phyloP scores from a whole-genome alignment of 2,329 filamentous ascomycete species.

The Penicillium sp. region DNA sequence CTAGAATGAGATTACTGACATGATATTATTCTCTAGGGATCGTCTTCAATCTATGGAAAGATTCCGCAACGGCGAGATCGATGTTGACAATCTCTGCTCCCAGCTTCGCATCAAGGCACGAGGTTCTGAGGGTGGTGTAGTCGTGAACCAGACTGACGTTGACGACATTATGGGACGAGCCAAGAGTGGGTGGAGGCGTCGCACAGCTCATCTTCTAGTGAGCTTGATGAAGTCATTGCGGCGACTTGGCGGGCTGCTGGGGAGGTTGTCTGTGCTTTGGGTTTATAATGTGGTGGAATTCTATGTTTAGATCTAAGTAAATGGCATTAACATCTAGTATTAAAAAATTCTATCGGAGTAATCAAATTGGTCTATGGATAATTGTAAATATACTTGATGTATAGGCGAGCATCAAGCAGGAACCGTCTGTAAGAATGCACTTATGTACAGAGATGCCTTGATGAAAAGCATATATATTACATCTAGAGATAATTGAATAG shows the following conservation, averaged over 20 bases:
- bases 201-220: background rate
- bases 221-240: background rate
- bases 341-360: background rate
- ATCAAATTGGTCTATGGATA: background rate
- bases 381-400: background rate
- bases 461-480: background rate
- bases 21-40: conserved; percentile 62
- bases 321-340: background rate
- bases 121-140: conserved; percentile 83
- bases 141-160: conserved; percentile 86
- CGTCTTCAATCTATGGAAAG: conserved; percentile 82
- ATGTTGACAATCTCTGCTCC: conserved; percentile 87
- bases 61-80: conserved; percentile 86
- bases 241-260: background rate
- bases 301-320: background rate
- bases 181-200: conserved; percentile 3
- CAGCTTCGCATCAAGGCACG: conserved; percentile 94
- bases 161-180: conserved; percentile 65
- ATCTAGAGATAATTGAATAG: background rate
- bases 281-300: background rate
- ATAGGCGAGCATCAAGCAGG: background rate
- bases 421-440: background rate
- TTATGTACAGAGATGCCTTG: background rate
- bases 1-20: conserved; percentile 41
- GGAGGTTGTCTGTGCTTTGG: background rate